These are phyloP conservation scores for Malbranchea cinnamomea DNA, from an alignment of 2,329 filamentous ascomycete species.

Conservation along the genomic window DNA sequence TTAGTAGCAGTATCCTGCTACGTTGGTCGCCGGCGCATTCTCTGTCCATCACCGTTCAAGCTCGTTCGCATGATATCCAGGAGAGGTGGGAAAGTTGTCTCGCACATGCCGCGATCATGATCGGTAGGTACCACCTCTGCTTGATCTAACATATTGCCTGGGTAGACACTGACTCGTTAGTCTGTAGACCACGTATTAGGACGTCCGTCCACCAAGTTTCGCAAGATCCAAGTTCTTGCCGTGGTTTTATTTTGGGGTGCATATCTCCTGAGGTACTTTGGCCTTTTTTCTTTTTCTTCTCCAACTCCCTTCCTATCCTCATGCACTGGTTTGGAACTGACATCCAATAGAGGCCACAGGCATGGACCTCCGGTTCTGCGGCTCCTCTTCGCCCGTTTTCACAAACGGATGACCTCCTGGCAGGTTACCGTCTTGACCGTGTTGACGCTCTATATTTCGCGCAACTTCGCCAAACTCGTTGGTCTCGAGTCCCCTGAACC, in stretches of 20 bases:
- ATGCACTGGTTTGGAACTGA: no score
- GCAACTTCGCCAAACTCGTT: slow-evolving; percentile 86
- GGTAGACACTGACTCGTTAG: no score
- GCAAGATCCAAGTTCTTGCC: slow-evolving; percentile 80
- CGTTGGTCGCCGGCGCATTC: no score
- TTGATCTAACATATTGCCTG: slow-evolving; percentile 1
- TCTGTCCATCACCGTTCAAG: no score
- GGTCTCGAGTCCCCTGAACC: slow-evolving; percentile 87
- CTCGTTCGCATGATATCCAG: no score
- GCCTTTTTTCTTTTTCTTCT: slow-evolving; percentile 13
- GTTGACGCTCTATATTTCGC: slow-evolving; percentile 76
- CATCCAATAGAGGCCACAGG: slow-evolving; percentile 52
- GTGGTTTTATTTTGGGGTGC: slow-evolving; percentile 84
- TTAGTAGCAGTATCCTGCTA: no score
- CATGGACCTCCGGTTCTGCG: slow-evolving; percentile 74
- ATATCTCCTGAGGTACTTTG: slow-evolving; percentile 64
- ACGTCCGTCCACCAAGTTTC: slow-evolving; percentile 76
- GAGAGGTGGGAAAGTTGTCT: no score
- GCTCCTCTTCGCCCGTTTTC: slow-evolving; percentile 55
- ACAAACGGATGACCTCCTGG: slow-evolving; percentile 65
- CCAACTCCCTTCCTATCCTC: no score
- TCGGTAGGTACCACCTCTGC: no score
- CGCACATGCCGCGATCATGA: no score
- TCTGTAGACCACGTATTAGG: slow-evolving; percentile 71
- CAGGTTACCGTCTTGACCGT: slow-evolving; percentile 77